Conservation (phyloP, 495 filamentous ascomycete genomes). For the Trichoderma gamsii region DNA sequence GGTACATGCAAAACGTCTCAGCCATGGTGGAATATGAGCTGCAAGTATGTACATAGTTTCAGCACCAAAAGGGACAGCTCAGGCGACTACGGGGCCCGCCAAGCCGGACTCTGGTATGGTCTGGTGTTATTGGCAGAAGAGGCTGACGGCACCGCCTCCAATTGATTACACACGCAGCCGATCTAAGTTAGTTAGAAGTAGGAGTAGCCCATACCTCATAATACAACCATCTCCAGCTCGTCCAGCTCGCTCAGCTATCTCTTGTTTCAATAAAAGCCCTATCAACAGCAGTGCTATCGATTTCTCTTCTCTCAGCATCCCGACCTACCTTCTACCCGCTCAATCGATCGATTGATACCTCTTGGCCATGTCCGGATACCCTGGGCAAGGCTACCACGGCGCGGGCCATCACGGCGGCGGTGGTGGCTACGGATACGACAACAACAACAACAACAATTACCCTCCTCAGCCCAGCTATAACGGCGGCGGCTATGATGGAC, state of each 20-base stretch:
- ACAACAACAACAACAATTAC: constrained; percentile 19
- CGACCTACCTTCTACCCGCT: neutral
- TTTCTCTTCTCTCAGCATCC: neutral
- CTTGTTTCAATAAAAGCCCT: neutral
- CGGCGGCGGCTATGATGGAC: too few relatives aligned
- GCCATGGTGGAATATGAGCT: too few relatives aligned
- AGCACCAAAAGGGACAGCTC: neutral
- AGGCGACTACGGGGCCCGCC: neutral
- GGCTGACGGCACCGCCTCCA: neutral
- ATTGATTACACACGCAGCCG: too few relatives aligned
- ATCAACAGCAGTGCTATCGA: neutral
- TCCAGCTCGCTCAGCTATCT: too few relatives aligned
- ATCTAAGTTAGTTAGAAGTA: too few relatives aligned
- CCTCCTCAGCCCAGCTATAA: constrained; percentile 15
- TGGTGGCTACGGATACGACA: constrained; percentile 17
- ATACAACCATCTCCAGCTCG: too few relatives aligned
- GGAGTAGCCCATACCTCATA: too few relatives aligned
- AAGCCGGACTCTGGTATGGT: neutral
- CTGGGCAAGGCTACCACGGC: constrained; percentile 30
- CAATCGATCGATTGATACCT: neutral
- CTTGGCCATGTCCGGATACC: constrained; percentile 25
- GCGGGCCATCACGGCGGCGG: constrained; percentile 18
- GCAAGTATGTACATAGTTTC: neutral
- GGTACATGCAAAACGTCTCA: too few relatives aligned
- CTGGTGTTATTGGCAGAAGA: neutral